A percentile compares a stretch with the other conserved stretches of the same genome.
phyloP scores from a whole-genome alignment of 495 filamentous ascomycete species.

The Astrothelium subdiscretum region DNA sequence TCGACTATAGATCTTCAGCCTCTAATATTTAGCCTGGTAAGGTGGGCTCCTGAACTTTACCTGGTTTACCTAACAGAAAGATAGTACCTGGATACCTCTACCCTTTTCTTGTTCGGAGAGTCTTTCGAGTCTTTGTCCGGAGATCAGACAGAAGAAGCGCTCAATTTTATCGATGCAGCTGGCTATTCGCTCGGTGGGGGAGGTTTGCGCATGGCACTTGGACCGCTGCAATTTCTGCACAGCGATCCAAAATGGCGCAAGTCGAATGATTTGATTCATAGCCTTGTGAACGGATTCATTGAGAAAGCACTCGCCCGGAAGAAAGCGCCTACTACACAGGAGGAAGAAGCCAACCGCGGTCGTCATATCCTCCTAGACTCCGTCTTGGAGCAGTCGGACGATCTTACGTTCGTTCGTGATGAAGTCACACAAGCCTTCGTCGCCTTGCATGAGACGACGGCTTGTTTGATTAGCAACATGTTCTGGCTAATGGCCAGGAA shows the following conservation, averaged over 20 bases:
- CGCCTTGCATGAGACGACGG: conserved; percentile 31
- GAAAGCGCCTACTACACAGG: background rate
- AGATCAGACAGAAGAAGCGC: background rate
- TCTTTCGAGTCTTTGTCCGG: background rate
- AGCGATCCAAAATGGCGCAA: background rate
- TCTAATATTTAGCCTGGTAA: background rate
- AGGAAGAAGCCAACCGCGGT: too few species aligned
- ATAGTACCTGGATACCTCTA: background rate
- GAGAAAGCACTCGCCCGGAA: background rate
- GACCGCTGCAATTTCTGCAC: background rate
- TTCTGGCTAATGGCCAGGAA: conserved; percentile 22
- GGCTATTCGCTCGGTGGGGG: background rate
- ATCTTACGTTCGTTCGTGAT: conserved; percentile 59
- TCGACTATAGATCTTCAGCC: background rate
- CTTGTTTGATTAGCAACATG: conserved; percentile 16
- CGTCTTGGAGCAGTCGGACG: conserved; percentile 60
- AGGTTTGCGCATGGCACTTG: background rate
- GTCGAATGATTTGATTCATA: background rate
- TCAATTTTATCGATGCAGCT: background rate
- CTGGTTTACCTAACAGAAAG: background rate
- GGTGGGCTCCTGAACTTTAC: background rate
- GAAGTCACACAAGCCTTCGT: conserved; percentile 71
- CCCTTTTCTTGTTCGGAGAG: background rate
- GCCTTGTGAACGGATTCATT: background rate
- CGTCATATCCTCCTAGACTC: conserved; percentile 72